Evolutionary conservation across 2,329 filamentous ascomycete species (phyloP), one percentile per base, ranked within the genome.

Genomic region (Pseudogymnoascus sp.): DNA sequence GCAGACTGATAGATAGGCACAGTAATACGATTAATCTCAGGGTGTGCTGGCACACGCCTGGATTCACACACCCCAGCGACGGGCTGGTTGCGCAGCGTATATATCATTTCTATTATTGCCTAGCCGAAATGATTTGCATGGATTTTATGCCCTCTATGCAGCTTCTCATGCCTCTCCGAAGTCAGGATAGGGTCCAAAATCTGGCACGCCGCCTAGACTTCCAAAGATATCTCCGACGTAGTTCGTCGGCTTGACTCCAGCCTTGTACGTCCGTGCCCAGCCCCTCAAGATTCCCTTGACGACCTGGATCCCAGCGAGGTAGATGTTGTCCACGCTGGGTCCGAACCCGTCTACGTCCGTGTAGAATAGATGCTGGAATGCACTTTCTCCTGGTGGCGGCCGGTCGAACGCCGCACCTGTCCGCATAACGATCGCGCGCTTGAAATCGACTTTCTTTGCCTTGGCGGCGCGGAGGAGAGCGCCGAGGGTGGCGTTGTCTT

Each of bases 151-250:
- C 38, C 38, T 42, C 38, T 42, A 42, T 18, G n/a, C n/a, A 42
- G 38, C 38, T 21, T 11, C 16, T 42, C 38, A 42, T 18, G 38
- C 38, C 38, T 42, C 38, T 42, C 38, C 38, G 5, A 42, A 42
- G 38, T 42, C n/a, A 42, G 38, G 38, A 42, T 68, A 42, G 0
- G 80, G 80, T 0, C 87, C 87, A 73, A 89, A 90, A 70, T 89
- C 84, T 0, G 87, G 87, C 42, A 75, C 72, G 1, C 86, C 87
- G 1, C 87, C 87, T 3, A 91, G 75, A 8, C 82, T 86, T 12
- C 87, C 88, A 67, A 90, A 87, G 62, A 91, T 86, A 70, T 90
- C 87, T 5, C 88, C 88, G 38, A 90, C 75, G 69, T 91, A 91
- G 69, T 90, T 90, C 1, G 71, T 76, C 0, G 87, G 75, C 65